Evolutionary conservation across 352 stramenopile genomes (phyloP).

Genomic region (Thalassiosira livingstoniorum): DNA sequence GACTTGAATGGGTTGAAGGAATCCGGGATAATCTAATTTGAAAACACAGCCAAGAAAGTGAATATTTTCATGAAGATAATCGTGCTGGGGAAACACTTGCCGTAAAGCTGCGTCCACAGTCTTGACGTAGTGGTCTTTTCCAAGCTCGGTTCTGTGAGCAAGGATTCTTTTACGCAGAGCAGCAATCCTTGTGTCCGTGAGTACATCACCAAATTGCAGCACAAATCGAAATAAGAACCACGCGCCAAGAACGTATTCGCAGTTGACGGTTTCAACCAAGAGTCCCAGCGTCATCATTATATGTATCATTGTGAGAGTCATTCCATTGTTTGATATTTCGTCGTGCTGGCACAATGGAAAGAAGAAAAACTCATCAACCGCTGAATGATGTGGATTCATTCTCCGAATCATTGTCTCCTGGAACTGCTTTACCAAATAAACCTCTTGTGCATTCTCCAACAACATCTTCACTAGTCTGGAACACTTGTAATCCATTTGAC

Average conservation of each 20-base stretch:
- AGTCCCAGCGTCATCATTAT: background rate
- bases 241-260: background rate
- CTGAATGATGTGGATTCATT: background rate
- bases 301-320: background rate
- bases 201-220: background rate
- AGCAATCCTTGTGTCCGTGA: background rate
- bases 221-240: background rate
- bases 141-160: background rate
- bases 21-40: background rate
- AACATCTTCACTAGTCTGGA: background rate
- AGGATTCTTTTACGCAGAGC: background rate
- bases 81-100: background rate
- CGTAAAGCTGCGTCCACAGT: background rate
- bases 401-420: background rate
- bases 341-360: background rate
- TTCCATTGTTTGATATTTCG: background rate
- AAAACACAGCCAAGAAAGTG: background rate
- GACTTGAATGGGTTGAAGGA: background rate
- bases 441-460: background rate
- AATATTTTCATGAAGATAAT: slow-evolving; percentile 1
- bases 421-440: background rate
- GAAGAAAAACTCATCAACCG: background rate
- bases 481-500: background rate
- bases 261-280: background rate
- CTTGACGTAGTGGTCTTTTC: background rate